A percentile compares a stretch with the other conserved stretches of the same genome.
These are phyloP conservation scores for Lentinula novae-zelandiae DNA, from an alignment of 1,284 basidiomycete genomes.

Conservation along the genomic window DNA sequence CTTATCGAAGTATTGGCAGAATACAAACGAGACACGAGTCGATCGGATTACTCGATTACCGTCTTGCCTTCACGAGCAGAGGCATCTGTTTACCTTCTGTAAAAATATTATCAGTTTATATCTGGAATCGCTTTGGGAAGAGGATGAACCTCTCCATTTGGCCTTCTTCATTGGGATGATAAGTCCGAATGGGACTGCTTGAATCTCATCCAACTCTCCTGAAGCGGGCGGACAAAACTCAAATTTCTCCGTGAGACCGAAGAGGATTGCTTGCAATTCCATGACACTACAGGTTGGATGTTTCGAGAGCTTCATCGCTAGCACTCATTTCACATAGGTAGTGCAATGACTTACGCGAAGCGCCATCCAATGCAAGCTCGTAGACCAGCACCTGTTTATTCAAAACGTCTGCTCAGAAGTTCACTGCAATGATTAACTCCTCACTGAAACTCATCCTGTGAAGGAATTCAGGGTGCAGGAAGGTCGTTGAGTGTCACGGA, in stretches of 20 bases:
- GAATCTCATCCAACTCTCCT: conserved; percentile 17
- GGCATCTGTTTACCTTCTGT: conserved; percentile 19
- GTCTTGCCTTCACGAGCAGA: not conserved
- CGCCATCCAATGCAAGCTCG: conserved; percentile 4
- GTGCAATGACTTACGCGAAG: conserved; percentile 1
- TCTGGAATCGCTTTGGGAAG: not conserved
- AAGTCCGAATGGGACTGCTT: conserved; percentile 16
- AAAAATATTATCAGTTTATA: not conserved
- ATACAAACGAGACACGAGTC: too few species aligned
- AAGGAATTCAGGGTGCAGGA: too few species aligned
- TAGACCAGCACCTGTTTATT: conserved; percentile 14
- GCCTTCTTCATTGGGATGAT: conserved; percentile 21
- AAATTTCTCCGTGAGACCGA: conserved; percentile 21
- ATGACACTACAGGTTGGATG: not conserved
- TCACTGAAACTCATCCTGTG: conserved; percentile 16
- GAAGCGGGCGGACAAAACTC: conserved; percentile 19
- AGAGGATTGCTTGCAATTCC: conserved; percentile 17
- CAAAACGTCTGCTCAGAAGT: not conserved
- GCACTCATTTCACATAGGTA: not conserved
- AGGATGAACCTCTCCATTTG: conserved; percentile 10
- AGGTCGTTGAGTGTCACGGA: not conserved
- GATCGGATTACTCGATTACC: not conserved
- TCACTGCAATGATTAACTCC: not conserved
- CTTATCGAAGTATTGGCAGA: too few species aligned
- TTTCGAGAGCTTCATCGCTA: not conserved